Base-by-base conservation (phyloP, 2,329 filamentous ascomycete species). In the Scedosporium aurantiacum region DNA sequence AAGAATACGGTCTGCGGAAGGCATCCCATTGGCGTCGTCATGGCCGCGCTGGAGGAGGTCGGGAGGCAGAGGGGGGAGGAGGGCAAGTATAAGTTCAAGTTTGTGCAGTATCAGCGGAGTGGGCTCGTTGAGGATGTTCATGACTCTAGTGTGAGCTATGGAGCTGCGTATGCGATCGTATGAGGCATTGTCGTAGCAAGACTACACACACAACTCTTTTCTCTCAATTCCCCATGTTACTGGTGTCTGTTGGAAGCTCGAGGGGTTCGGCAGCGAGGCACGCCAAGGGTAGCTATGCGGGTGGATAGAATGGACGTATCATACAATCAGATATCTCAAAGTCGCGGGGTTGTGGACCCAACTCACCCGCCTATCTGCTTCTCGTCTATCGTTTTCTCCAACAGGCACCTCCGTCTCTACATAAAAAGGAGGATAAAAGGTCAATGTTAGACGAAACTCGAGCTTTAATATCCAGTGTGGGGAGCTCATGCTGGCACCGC, bases 71-170 rank as follows among this genome's bases (percentile, higher is more conserved):
- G 68, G 27, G 70, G 71, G 8, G 67, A 74, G 28, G 64, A 73
- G 10, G 72, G 68, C 4, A 79, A 76, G 66, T 74, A 83, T 3
- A 79, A 72, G 60, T 95, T 97, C 73, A 84, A 82, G 67, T 91
- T 97, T 68, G 80, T 96, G 61, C 80, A 88, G 68, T 99, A 99
- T 72, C 87, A 96, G 70, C 83, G 92, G 63, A 99, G 93, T 74
- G 86, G 84, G 63, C 76, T 95, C 72, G 88, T 89, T 3, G 78
- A 82, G 65, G 78, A 79, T 32, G 78, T 87, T 1, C 73, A 70
- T 16, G 90, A 96, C 65, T 94, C 86, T 66, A 97, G 92, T 67
- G 94, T 99, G 59, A 97, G 92, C 75, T 99, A 99, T 73, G 91
- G 90, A 2, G 93, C 92, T 71, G 94, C 91, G 3, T 96, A 94